A percentile compares a stretch with the other conserved stretches of the same genome.
phyloP scores from a whole-genome alignment of 2,329 filamentous ascomycete species.

The Exophiala lecanii-corni region DNA sequence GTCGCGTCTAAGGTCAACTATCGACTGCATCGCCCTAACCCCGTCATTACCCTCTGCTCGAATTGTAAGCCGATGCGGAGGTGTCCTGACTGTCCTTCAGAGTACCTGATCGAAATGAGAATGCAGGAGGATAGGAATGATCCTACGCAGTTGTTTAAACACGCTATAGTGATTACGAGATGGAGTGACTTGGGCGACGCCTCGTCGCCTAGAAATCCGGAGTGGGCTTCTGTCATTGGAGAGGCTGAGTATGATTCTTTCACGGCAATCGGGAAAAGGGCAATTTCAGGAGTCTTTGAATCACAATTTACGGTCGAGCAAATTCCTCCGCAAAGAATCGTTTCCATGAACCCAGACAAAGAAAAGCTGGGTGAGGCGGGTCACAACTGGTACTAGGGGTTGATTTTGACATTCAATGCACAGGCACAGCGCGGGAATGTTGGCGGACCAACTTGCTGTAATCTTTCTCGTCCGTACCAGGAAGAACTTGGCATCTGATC shows the following conservation, averaged over 20 bases:
- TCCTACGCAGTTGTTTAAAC: conserved; percentile 48
- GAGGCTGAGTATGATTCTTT: conserved; percentile 51
- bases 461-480: no score
- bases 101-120: conserved; percentile 59
- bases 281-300: conserved; percentile 58
- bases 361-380: conserved; percentile 52
- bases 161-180: conserved; percentile 56
- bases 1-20: conserved; percentile 32
- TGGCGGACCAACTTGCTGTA: background rate
- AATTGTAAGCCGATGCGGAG: conserved; percentile 56
- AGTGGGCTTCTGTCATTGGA: conserved; percentile 56
- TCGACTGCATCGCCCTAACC: conserved; percentile 32
- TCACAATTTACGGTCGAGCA: conserved; percentile 49
- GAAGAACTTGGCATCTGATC: no score
- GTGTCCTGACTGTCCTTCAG: conserved; percentile 58
- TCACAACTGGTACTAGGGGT: conserved; percentile 53
- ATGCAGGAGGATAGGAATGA: conserved; percentile 52
- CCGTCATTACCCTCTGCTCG: conserved; percentile 49
- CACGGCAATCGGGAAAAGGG: conserved; percentile 47
- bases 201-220: conserved; percentile 44
- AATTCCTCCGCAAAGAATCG: conserved; percentile 54
- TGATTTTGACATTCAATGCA: no score
- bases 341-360: conserved; percentile 55
- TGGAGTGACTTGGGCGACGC: conserved; percentile 60
- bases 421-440: background rate